These are phyloP conservation scores for Cryptococcus deneoformans DNA, from an alignment of 1,284 basidiomycete species.

Conservation along the genomic window DNA sequence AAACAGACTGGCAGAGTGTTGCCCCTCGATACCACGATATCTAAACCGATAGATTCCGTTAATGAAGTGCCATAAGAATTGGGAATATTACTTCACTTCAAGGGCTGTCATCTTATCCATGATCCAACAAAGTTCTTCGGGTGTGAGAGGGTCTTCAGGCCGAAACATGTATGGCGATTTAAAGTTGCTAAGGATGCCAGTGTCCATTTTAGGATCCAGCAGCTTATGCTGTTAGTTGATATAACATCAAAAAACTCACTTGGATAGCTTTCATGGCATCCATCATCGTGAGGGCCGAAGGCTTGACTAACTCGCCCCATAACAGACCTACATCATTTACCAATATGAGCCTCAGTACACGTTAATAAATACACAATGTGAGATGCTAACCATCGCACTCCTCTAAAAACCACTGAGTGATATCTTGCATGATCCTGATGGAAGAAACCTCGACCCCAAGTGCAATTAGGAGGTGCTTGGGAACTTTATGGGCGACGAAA, in stretches of 20 bases:
- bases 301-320: constrained; percentile 56
- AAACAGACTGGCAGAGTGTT: constrained; percentile 79
- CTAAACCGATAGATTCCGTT: constrained; percentile 51
- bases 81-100: constrained; percentile 58
- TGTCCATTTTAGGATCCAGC: constrained; percentile 85
- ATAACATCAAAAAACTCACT: constrained; percentile 48
- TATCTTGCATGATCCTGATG: constrained; percentile 20
- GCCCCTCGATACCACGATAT: constrained; percentile 84
- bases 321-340: neutral
- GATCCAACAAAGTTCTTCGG: constrained; percentile 80
- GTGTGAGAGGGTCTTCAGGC: constrained; percentile 60
- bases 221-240: constrained; percentile 50
- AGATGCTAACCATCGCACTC: constrained; percentile 14
- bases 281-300: constrained; percentile 65
- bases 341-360: neutral
- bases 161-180: constrained; percentile 55
- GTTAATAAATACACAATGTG: neutral
- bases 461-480: neutral
- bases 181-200: constrained; percentile 55
- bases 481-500: no score
- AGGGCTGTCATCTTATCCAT: constrained; percentile 74
- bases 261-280: constrained; percentile 90
- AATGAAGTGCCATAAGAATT: neutral
- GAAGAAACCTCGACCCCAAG: no score
- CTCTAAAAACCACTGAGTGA: constrained; percentile 26